A percentile compares a stretch with the other conserved stretches of the same genome.
phyloP scores from a whole-genome alignment of 768 basidiomycete species.

The Trametes cubensis region DNA sequence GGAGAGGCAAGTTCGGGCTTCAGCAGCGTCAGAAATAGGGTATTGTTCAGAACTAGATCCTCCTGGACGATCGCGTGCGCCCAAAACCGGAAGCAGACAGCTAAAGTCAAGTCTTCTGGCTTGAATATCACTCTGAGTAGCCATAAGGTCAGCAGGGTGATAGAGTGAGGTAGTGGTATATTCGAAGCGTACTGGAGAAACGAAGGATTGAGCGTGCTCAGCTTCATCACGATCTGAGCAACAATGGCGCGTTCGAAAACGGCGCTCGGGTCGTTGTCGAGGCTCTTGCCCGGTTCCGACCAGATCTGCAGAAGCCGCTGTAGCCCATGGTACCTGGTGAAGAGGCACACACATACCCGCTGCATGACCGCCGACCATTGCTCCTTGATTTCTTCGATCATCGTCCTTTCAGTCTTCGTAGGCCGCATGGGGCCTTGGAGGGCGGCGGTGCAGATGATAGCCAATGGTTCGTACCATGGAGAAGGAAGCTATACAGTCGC shows the following conservation, averaged over 20 bases:
- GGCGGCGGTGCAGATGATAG: background rate
- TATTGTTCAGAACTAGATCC: background rate
- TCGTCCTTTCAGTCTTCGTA: background rate
- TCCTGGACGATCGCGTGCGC: background rate
- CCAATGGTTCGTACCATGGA: background rate
- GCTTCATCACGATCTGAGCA: background rate
- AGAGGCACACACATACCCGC: background rate
- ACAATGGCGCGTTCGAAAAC: background rate
- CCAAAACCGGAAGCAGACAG: conserved; percentile 1
- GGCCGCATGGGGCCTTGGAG: background rate
- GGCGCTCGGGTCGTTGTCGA: background rate
- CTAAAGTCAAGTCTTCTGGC: background rate
- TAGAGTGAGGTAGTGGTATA: background rate
- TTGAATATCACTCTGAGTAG: background rate
- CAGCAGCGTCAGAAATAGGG: background rate
- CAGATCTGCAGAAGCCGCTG: conserved; percentile 6
- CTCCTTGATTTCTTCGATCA: background rate
- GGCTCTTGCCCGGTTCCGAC: conserved; percentile 3
- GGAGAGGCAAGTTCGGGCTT: background rate
- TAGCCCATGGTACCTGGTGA: background rate
- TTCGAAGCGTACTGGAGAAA: conserved; percentile 6
- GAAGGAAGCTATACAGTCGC: background rate
- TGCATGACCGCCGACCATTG: background rate
- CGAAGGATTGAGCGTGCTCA: conserved; percentile 2
- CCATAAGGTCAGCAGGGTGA: no score